Evolutionary conservation across 805 yeast species (phyloP), one percentile per base, ranked within the genome.

Genomic region (Scheffersomyces coipomensis): DNA sequence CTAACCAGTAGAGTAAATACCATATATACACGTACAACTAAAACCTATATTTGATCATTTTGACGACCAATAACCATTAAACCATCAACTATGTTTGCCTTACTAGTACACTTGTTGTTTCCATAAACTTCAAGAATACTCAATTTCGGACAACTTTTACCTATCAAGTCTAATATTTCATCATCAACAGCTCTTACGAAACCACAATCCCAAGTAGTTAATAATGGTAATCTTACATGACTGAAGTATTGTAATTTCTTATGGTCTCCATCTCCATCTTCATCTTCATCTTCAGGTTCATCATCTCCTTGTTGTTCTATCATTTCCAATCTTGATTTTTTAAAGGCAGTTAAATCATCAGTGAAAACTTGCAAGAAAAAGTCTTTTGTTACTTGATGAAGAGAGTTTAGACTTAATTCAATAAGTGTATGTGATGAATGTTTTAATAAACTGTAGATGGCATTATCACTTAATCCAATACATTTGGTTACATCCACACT

Each of bases 171-270:
- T n/a, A 90, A 57, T 0, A 79, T 74, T 15, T 71, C 74, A 58
- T 91, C 88, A 54, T 88, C 88, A 10, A 88, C 75, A 16, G 79
- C 68, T 29, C 95, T 68, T 2, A 88, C 86, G 61, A 91, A 91
- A 0, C 97, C 95, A 11, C 81, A 55, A 57, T 91, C 93, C 13
- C 87, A 50, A 24, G 78, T 73, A 0, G 88, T 79, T 31, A 91
- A 62, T 21, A 81, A 72, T 1, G 89, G 86, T 32, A 80, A 67
- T 6, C 47, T 27, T 7, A 58, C 39, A 22, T 53, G 47, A 2
- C 45, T 29, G 34, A 43, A 60, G 38, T 44, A 56, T 3, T n/a
- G 33, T 16, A 32, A 25, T 11, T 24, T 33, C 13, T 31, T 36
- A 5, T 32, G 27, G 10, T 23, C 29, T 12, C 31, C 39, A 11